These are phyloP conservation scores for Inga leiocalycina DNA, from an alignment of 306 rosid species.

Conservation along the genomic window DNA sequence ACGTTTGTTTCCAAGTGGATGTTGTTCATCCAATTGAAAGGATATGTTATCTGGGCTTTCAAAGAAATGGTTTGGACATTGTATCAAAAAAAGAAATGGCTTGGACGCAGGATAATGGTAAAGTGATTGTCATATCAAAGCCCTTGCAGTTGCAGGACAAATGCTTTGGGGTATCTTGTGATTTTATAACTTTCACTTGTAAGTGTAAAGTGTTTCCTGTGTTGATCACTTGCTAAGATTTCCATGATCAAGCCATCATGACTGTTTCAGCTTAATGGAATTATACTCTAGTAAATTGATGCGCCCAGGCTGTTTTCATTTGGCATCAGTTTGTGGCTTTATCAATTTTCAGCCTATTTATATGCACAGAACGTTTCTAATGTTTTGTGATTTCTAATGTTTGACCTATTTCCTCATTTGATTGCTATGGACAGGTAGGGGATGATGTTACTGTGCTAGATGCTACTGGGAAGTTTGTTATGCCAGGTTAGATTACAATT, in stretches of 20 bases:
- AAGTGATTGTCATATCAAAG: neutral
- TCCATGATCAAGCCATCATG: neutral
- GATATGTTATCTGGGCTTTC: neutral
- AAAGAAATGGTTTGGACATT: neutral
- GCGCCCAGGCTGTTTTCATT: neutral
- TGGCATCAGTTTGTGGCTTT: neutral
- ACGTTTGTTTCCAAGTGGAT: neutral
- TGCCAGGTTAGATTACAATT: conserved; percentile 73
- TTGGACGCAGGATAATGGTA: neutral
- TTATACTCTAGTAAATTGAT: neutral
- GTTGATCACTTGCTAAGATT: neutral
- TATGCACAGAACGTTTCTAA: neutral
- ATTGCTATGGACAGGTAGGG: conserved; percentile 59
- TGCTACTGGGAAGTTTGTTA: conserved; percentile 92
- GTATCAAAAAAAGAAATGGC: neutral
- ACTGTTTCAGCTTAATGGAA: neutral
- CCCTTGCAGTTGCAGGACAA: neutral
- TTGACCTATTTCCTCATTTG: conserved; percentile 10
- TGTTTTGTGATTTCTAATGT: conserved; percentile 22
- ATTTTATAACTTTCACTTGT: neutral
- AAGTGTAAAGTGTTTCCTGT: neutral
- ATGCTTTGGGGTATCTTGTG: neutral
- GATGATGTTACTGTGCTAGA: conserved; percentile 82
- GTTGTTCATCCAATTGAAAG: neutral
- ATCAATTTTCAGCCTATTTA: neutral